Base-by-base conservation (phyloP, 192 early-diverging fungal genomes). In the Linnemannia zychae region DNA sequence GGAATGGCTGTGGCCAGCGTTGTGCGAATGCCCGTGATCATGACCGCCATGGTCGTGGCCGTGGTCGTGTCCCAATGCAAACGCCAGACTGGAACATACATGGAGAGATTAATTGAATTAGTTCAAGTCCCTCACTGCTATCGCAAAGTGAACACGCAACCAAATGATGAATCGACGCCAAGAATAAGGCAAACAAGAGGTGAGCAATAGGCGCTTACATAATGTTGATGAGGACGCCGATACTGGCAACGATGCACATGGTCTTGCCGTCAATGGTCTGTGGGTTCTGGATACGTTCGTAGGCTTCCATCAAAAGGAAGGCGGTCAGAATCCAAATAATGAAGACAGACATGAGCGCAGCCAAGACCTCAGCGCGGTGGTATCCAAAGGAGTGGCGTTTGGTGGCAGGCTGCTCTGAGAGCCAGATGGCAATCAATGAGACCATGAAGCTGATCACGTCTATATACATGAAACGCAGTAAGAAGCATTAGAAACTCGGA, bases 291-390 rank as follows among this genome's bases (percentile, higher is more conserved):
- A 97, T 75, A 33, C 96, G 90, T 37, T 94, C 89, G 52, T 94
- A 76, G 28, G 95, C 96, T 82, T 97, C 96, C 50, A 87, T 82
- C 34, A 96, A 88, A 33, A 97, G 80, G 72, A 86, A 88, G 12
- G 87, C 89, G 0, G 96, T 96, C 47, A 97, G 72, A 44, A 93
- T 84, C 96, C 96, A 97, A 67, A 97, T 95, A 37, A 94, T 88
- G 40, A 95, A 90, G n/a, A 93, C 94, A 12, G 95, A 96, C 68
- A 90, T 72, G 20, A 96, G 86, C 0, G 96, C 96, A 34, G 94
- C 96, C 49, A 97, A 84, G 68, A 96, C 94, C 81, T 97, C 94
- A 47, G 94, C 92, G 36, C 96, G 91, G 71, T 96, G 89, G 66
- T 92, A 96, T 46, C 96, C 95, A 84, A 92, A 97, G 15, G 92